These are phyloP conservation scores for Xylaria multiplex DNA, from an alignment of 2,329 filamentous ascomycete genomes.

Conservation along the genomic window DNA sequence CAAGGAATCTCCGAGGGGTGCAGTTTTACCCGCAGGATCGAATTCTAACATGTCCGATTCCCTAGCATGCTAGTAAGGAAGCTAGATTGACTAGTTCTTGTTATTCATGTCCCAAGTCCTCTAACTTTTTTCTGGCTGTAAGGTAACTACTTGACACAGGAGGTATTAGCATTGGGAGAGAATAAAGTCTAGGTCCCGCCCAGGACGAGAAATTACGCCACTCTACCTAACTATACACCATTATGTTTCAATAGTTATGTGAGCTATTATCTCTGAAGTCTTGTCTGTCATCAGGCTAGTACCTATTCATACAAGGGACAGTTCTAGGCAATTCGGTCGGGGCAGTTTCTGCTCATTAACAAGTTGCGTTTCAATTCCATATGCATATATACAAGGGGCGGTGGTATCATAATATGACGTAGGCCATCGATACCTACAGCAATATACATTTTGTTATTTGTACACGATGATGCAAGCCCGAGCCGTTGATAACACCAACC, in stretches of 20 bases:
- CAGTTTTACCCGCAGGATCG: neutral
- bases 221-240: neutral
- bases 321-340: neutral
- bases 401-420: constrained; percentile 9
- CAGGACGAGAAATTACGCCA: neutral
- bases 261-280: neutral
- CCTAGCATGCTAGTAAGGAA: neutral
- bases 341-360: neutral
- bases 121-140: neutral
- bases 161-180: neutral
- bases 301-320: neutral
- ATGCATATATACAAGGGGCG: constrained; percentile 32
- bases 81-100: neutral
- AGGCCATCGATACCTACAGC: neutral
- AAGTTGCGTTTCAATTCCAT: constrained; percentile 6
- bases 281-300: neutral
- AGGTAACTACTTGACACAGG: neutral
- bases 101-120: neutral
- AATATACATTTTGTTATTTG: constrained; percentile 19
- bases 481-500: neutral
- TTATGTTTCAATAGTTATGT: neutral
- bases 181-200: neutral
- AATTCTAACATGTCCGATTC: neutral
- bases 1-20: neutral
- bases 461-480: constrained; percentile 5